Base-by-base conservation (phyloP, 2,329 filamentous ascomycete species). In the Coniochaeta hoffmannii region DNA sequence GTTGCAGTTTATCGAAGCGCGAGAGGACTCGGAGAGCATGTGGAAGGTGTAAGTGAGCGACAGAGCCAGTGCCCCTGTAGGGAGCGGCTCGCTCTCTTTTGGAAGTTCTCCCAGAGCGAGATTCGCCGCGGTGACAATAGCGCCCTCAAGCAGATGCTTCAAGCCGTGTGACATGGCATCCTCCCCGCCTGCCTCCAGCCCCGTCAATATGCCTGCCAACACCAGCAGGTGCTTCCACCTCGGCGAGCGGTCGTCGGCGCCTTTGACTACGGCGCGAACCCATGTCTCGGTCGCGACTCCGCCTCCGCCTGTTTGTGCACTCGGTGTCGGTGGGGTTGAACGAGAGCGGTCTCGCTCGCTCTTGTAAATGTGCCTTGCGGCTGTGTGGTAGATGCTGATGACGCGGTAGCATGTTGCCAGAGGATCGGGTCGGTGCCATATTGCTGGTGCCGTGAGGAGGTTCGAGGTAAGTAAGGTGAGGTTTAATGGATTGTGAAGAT, bases 191-290 rank as follows among this genome's bases (percentile, higher is more conserved):
- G 79, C 76, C 61, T 88, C 87, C 65, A 92, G 86, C 9, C 89
- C 90, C 66, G 93, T 80, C 56, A 96, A 71, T 22, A 96, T 74
- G 3, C 90, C 92, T 0, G 86, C 85, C 9, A 96, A 79, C 5
- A 92, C 80, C n/a, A 96, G 75, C 30, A 91, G 71, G 69, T 96
- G 91, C 68, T 90, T 86, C 90, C 90, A 96, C 65, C 89, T 76
- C 26, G 77, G 79, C 15, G 83, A 83, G 46, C 77, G 76, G 31
- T 78, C 78, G 54, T 85, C 81, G 10, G 79, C 75, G 34, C 82
- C 82, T 62, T 78, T 78, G 44, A 78, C 76, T 3, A 85, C 76
- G 1, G 80, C 80, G 19, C 76, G 73, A 9, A 80, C 73, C 82
- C 82, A 86, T 22, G 72, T 74, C 52, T 82, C 78, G 60, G 75